Evolutionary conservation across 805 yeast genomes (phyloP).

Genomic region (Hanseniaspora thailandica): DNA sequence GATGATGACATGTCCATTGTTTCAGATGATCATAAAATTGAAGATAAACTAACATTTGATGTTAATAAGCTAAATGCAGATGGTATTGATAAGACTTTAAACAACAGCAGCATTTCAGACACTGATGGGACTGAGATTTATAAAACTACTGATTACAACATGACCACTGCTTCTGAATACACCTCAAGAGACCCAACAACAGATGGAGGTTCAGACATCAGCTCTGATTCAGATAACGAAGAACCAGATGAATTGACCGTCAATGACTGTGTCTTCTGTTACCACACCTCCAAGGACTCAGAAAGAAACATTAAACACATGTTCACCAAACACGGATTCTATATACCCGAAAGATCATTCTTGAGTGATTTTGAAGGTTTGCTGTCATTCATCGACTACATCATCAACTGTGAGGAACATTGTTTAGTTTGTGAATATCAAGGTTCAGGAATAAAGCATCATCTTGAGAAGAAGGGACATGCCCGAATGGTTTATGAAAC

Average conservation of each 20-base stretch:
- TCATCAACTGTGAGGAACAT: slow-evolving; percentile 68
- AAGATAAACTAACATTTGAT: background rate
- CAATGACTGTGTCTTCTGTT: slow-evolving; percentile 48
- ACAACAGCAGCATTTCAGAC: background rate
- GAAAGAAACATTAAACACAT: slow-evolving; percentile 62
- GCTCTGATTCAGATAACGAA: slow-evolving; percentile 19
- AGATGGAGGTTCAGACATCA: slow-evolving; percentile 18
- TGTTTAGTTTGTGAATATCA: slow-evolving; percentile 75
- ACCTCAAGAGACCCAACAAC: slow-evolving; percentile 28
- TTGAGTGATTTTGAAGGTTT: slow-evolving; percentile 61
- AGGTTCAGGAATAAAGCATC: slow-evolving; percentile 91
- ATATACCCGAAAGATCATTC: slow-evolving; percentile 69
- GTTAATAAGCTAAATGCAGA: background rate
- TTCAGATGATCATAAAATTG: background rate
- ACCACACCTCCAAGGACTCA: slow-evolving; percentile 38
- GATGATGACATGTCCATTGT: background rate
- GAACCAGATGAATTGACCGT: slow-evolving; percentile 31
- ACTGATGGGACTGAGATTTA: slow-evolving; percentile 19
- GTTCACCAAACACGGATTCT: slow-evolving; percentile 71
- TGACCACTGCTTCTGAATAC: slow-evolving; percentile 30
- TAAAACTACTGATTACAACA: slow-evolving; percentile 27
- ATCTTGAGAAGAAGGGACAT: slow-evolving; percentile 75
- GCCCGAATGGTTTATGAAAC: slow-evolving; percentile 80
- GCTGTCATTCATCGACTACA: slow-evolving; percentile 62
- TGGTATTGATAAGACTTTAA: background rate